Percentiles rank a stretch among this genome's conserved stretches.
Evolutionary conservation across 768 basidiomycete species (phyloP).

Genomic region (Astraeus odoratus): DNA sequence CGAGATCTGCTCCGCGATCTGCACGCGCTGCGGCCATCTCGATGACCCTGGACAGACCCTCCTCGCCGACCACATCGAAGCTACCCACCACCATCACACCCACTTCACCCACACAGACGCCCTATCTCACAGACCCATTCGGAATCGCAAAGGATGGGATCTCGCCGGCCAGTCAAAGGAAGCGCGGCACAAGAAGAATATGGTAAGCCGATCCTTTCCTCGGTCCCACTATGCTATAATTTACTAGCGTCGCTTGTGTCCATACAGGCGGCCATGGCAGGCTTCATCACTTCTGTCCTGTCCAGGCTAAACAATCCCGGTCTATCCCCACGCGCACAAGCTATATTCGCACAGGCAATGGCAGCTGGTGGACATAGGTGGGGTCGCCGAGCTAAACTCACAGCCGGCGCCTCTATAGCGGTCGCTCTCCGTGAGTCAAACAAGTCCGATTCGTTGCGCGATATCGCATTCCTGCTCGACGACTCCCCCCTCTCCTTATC

Average conservation of each 20-base stretch:
- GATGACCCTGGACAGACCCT: constrained; percentile 54
- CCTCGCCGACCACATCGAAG: constrained; percentile 44
- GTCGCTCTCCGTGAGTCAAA: constrained; percentile 67
- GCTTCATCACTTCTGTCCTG: constrained; percentile 56
- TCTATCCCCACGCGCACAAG: constrained; percentile 56
- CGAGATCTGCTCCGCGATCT: constrained; percentile 53
- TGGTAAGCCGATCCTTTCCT: constrained; percentile 35
- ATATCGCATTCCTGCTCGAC: constrained; percentile 62
- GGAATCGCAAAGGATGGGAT: constrained; percentile 48
- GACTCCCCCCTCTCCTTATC: constrained; percentile 45
- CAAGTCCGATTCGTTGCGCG: constrained; percentile 58
- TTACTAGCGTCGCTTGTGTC: constrained; percentile 8
- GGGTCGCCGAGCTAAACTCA: constrained; percentile 66
- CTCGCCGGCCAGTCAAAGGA: constrained; percentile 63
- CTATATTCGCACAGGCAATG: constrained; percentile 67
- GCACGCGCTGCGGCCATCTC: constrained; percentile 67
- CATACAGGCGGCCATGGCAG: constrained; percentile 52
- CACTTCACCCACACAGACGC: constrained; percentile 25
- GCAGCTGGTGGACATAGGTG: constrained; percentile 52
- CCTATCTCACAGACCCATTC: constrained; percentile 40
- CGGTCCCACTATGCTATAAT: constrained; percentile 6
- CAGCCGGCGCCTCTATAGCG: constrained; percentile 62
- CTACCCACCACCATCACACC: no score
- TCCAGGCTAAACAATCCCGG: constrained; percentile 52
- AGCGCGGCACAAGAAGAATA: constrained; percentile 56